A percentile compares a stretch with the other conserved stretches of the same genome.
phyloP scores from a whole-genome alignment of 768 basidiomycete genomes.

The Lepiota venenata region DNA sequence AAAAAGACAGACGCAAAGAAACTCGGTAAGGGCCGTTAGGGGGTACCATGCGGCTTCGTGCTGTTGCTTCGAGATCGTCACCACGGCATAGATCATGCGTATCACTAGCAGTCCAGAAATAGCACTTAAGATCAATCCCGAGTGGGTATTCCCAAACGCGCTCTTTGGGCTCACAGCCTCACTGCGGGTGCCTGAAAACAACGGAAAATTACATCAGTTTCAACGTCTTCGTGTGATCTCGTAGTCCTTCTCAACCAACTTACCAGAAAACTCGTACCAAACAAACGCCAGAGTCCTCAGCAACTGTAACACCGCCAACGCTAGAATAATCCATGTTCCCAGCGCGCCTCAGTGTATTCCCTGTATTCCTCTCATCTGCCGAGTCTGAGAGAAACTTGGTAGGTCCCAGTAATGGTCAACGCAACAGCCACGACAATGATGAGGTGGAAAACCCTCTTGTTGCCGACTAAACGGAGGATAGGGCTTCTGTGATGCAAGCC shows the following conservation, averaged over 20 bases:
- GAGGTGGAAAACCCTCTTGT: background rate
- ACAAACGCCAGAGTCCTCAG: background rate
- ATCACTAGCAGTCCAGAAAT: constrained; percentile 34
- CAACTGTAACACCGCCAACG: background rate
- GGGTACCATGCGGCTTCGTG: constrained; percentile 41
- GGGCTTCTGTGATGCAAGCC: background rate
- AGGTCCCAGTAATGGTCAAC: background rate
- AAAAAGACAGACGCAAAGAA: constrained; percentile 32
- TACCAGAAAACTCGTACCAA: background rate
- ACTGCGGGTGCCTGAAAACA: background rate
- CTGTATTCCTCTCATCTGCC: background rate
- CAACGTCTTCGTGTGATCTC: too few relatives aligned
- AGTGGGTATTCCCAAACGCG: constrained; percentile 25
- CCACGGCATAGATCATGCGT: constrained; percentile 33
- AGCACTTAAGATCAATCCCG: constrained; percentile 25
- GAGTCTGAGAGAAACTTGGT: background rate
- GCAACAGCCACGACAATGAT: background rate
- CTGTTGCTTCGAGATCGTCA: constrained; percentile 26
- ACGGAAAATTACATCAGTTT: background rate
- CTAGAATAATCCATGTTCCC: background rate
- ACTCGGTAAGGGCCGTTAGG: constrained; percentile 34
- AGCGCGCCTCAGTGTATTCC: background rate
- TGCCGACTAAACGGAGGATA: background rate
- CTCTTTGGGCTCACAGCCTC: background rate
- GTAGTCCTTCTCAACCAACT: background rate